Conservation (phyloP, 2,329 filamentous ascomycete species). For the Fusarium sp. region DNA sequence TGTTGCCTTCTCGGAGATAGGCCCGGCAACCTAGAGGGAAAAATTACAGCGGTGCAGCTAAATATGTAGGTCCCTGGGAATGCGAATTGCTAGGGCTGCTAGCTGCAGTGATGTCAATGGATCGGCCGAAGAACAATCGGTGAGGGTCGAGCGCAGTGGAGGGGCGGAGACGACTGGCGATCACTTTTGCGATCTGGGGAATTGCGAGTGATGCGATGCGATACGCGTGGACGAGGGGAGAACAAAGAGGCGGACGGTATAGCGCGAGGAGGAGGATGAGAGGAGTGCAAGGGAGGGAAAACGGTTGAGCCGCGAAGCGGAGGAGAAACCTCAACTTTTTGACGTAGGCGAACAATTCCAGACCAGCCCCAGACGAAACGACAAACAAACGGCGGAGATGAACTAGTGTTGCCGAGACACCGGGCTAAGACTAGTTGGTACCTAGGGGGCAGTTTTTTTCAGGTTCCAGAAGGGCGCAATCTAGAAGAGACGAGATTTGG, state of each 20-base stretch:
- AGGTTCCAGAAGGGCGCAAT: slow-evolving; percentile 6
- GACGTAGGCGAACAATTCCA: slow-evolving; percentile 29
- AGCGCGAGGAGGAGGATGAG: background rate
- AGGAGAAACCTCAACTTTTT: slow-evolving; percentile 36
- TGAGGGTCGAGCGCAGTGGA: slow-evolving; percentile 35
- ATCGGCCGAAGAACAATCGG: slow-evolving; percentile 41
- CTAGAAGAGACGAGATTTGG: slow-evolving; percentile 20
- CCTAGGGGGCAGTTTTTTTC: slow-evolving; percentile 9
- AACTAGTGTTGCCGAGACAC: slow-evolving; percentile 45
- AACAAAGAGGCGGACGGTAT: background rate
- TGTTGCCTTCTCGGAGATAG: slow-evolving; percentile 20
- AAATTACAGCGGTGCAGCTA: slow-evolving; percentile 11
- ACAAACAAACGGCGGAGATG: slow-evolving; percentile 38
- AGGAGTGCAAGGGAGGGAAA: slow-evolving; percentile 19
- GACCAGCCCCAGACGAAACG: slow-evolving; percentile 33
- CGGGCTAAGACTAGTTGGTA: slow-evolving; percentile 35
- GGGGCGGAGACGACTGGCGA: slow-evolving; percentile 37
- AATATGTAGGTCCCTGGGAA: slow-evolving; percentile 40
- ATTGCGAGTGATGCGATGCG: slow-evolving; percentile 10
- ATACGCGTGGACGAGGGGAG: slow-evolving; percentile 16
- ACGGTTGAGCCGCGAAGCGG: slow-evolving; percentile 14
- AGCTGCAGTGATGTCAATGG: slow-evolving; percentile 38
- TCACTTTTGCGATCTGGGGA: slow-evolving; percentile 22
- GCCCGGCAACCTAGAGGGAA: background rate
- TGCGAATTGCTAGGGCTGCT: slow-evolving; percentile 17